Evolutionary conservation across 2,329 filamentous ascomycete species (phyloP).

Genomic region (Pseudogymnoascus sp.): DNA sequence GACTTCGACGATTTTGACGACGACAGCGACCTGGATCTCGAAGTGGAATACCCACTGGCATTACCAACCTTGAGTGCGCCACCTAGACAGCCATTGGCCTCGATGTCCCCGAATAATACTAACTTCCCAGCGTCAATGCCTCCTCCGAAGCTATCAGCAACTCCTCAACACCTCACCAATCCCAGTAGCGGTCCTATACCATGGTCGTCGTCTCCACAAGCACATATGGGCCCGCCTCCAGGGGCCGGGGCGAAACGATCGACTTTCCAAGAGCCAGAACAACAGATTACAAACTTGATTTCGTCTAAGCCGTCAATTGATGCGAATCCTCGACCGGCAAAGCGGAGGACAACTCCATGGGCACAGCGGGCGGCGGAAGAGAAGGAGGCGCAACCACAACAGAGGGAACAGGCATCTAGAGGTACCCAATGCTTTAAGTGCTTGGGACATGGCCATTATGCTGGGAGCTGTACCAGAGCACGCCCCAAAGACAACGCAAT

Average conservation of each 20-base stretch:
- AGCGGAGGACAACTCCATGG: conserved; percentile 29
- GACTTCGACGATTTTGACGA: conserved; percentile 82
- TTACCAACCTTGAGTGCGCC: conserved; percentile 10
- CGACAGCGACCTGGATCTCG: conserved; percentile 67
- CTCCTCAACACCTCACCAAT: background rate
- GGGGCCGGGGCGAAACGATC: conserved; percentile 15
- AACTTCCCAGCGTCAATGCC: conserved; percentile 12
- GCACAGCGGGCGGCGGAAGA: conserved; percentile 27
- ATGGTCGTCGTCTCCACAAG: conserved; percentile 40
- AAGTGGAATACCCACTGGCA: conserved; percentile 53
- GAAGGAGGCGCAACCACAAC: conserved; percentile 11
- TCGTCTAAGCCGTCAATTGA: conserved; percentile 11
- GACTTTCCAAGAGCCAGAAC: conserved; percentile 12
- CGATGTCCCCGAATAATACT: background rate
- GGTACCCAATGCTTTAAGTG: background rate
- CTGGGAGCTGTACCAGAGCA: background rate
- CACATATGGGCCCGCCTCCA: conserved; percentile 33
- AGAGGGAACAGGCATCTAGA: background rate
- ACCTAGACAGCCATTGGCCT: background rate
- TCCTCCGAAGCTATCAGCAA: background rate
- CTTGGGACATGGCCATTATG: background rate
- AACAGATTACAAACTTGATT: conserved; percentile 12
- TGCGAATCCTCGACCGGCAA: conserved; percentile 30
- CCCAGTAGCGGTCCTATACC: conserved; percentile 26
- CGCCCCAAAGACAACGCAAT: background rate